Evolutionary conservation across 2,329 filamentous ascomycete genomes (phyloP).

Genomic region (Macrophomina tecta): DNA sequence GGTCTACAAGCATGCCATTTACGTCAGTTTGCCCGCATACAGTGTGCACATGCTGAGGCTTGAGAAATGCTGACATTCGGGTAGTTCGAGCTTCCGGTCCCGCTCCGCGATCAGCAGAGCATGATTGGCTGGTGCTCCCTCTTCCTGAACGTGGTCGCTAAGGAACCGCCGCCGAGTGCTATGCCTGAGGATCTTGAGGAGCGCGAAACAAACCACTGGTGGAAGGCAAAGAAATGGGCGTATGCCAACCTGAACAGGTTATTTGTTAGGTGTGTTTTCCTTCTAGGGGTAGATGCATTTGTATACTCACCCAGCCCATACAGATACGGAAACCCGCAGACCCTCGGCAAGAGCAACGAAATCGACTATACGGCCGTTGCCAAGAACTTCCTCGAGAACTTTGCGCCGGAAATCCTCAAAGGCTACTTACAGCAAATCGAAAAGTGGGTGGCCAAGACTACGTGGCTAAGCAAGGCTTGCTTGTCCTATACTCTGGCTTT

Average conservation of each 20-base stretch:
- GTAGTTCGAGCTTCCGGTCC: conserved; percentile 83
- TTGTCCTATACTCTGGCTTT: conserved; percentile 93
- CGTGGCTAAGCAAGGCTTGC: conserved; percentile 93
- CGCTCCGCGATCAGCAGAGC: conserved; percentile 77
- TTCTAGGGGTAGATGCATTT: conserved; percentile 30
- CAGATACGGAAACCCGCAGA: conserved; percentile 88
- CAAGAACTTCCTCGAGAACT: conserved; percentile 87
- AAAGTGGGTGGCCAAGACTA: conserved; percentile 93
- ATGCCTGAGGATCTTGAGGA: conserved; percentile 82
- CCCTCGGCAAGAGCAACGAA: conserved; percentile 73
- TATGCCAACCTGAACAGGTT: conserved; percentile 97
- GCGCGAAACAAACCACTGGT: conserved; percentile 95
- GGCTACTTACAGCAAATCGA: conserved; percentile 94
- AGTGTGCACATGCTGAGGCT: not conserved
- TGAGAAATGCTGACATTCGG: conserved; percentile 36
- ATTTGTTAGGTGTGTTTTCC: conserved; percentile 74
- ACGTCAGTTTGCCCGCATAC: conserved; percentile 64
- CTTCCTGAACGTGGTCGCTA: conserved; percentile 88
- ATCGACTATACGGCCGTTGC: conserved; percentile 82
- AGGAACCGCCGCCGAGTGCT: conserved; percentile 77
- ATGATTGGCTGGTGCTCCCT: conserved; percentile 97
- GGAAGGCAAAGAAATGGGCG: conserved; percentile 99
- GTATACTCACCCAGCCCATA: not conserved
- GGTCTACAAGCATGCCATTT: conserved; percentile 97
- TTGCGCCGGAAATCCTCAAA: conserved; percentile 95